phyloP scores from a whole-genome alignment of 106 monocot species.

The Allium cepa region DNA sequence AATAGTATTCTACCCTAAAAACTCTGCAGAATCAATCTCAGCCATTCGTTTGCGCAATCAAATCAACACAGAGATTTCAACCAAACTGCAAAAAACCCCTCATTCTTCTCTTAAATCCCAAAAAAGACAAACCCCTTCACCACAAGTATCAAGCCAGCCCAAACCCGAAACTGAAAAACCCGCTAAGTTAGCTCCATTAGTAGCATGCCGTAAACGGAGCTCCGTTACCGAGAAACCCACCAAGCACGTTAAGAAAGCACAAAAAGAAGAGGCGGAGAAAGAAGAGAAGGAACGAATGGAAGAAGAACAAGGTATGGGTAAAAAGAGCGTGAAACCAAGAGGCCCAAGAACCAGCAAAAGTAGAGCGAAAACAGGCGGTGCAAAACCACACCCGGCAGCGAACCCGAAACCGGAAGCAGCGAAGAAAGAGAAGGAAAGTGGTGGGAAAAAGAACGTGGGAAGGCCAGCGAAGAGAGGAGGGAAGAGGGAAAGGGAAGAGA shows the following conservation, averaged over 20 bases:
- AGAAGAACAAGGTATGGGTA: not conserved
- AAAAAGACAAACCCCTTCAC: not conserved
- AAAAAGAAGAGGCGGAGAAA: slow-evolving; percentile 3
- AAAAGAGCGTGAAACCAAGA: slow-evolving; percentile 15
- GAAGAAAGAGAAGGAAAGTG: not conserved
- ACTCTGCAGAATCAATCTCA: slow-evolving; percentile 36
- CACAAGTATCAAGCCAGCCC: not conserved
- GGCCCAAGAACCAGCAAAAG: slow-evolving; percentile 6
- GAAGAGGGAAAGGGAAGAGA: slow-evolving; percentile 12
- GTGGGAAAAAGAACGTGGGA: slow-evolving; percentile 1
- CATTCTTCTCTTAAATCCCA: not conserved
- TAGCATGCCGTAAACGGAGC: slow-evolving; percentile 20
- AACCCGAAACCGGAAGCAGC: not conserved
- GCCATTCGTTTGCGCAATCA: slow-evolving; percentile 40
- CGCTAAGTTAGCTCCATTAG: slow-evolving; percentile 2
- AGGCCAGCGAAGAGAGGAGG: not conserved
- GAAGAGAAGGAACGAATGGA: slow-evolving; percentile 4
- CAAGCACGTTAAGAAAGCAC: not conserved
- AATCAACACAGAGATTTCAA: slow-evolving; percentile 23
- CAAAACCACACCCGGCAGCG: not conserved
- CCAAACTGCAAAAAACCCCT: slow-evolving; percentile 5
- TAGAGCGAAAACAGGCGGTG: slow-evolving; percentile 1
- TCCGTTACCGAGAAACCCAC: slow-evolving; percentile 4
- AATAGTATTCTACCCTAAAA: slow-evolving; percentile 61
- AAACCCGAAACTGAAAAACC: not conserved